Evolutionary conservation across 495 filamentous ascomycete species (phyloP).

Genomic region (Glutinoglossum americanum): DNA sequence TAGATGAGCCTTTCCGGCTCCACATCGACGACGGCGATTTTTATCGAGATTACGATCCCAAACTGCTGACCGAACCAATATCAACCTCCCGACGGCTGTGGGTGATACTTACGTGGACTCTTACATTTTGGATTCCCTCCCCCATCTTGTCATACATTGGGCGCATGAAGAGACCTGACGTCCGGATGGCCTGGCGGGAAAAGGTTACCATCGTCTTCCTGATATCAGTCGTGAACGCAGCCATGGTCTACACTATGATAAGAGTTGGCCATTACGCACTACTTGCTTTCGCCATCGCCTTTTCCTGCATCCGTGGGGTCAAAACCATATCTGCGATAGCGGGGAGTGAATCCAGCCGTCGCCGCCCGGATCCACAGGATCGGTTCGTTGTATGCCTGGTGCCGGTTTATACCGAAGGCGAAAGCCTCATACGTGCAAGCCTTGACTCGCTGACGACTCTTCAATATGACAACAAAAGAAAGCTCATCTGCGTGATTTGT

Average conservation of each 20-base stretch:
- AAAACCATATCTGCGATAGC: constrained; percentile 18
- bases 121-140: constrained; percentile 93
- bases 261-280: constrained; percentile 75
- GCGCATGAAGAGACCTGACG: constrained; percentile 95
- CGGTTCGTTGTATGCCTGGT: constrained; percentile 98
- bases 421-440: constrained; percentile 77
- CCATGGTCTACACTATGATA: constrained; percentile 83
- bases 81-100: constrained; percentile 43
- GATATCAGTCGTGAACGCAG: constrained; percentile 63
- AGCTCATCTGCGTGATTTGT: constrained; percentile 82
- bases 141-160: constrained; percentile 55
- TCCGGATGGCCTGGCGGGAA: constrained; percentile 92
- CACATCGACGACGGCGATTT: too few relatives aligned
- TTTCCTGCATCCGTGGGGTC: constrained; percentile 14
- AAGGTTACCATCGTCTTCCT: constrained; percentile 66
- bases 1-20: too few relatives aligned
- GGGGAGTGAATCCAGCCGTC: constrained; percentile 81
- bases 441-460: constrained; percentile 85
- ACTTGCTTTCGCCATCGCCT: constrained; percentile 59
- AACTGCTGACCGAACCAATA: constrained; percentile 20
- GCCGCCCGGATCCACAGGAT: constrained; percentile 73
- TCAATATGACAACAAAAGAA: constrained; percentile 93
- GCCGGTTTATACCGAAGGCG: constrained; percentile 92
- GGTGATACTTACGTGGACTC: constrained; percentile 59
- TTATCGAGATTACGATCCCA: too few relatives aligned